Conservation (phyloP, 768 basidiomycete genomes). For the Amyloporia xantha region DNA sequence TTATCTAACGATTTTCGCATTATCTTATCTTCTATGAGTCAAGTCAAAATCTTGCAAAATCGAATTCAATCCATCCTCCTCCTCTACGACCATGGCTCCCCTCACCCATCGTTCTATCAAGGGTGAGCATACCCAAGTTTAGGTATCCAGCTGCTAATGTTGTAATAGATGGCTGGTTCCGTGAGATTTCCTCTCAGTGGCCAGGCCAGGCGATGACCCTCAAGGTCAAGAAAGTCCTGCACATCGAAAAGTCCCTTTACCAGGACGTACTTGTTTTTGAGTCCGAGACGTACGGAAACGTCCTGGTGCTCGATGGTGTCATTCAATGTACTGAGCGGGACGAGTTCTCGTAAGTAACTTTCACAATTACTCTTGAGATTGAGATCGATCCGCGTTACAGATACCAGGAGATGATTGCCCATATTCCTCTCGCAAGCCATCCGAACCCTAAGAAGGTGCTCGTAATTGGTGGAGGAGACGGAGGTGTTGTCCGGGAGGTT, state of each 20-base stretch:
- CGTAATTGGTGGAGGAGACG: constrained; percentile 97
- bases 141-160: background rate
- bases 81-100: constrained; percentile 26
- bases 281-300: constrained; percentile 95
- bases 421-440: constrained; percentile 92
- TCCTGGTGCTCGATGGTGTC: constrained; percentile 89
- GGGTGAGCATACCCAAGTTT: constrained; percentile 16
- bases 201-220: constrained; percentile 96
- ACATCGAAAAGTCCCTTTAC: constrained; percentile 87
- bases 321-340: constrained; percentile 98
- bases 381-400: constrained; percentile 32
- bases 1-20: background rate
- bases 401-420: constrained; percentile 99
- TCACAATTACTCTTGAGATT: background rate
- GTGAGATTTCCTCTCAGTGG: constrained; percentile 93
- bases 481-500: constrained; percentile 95
- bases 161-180: constrained; percentile 84
- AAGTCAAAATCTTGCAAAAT: background rate
- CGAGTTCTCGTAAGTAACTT: constrained; percentile 85
- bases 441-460: constrained; percentile 94
- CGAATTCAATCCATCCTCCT: background rate
- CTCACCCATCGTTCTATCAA: constrained; percentile 33
- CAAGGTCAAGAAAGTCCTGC: constrained; percentile 92
- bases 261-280: constrained; percentile 98
- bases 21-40: background rate